Conservation (phyloP, 257 asterid genomes). For the Lycium barbarum region DNA sequence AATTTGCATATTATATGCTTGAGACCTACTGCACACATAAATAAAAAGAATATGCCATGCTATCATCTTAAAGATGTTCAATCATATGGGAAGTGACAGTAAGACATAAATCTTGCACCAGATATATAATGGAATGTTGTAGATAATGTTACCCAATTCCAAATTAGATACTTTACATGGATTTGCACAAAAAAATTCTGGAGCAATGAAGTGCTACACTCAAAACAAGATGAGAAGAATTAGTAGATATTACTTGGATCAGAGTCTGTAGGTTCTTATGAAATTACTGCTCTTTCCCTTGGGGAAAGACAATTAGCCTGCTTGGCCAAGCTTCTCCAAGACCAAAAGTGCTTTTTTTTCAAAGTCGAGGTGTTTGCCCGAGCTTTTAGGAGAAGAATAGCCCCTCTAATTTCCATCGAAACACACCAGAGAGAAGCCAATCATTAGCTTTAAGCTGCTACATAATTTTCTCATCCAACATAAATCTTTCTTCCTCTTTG, state of each 20-base stretch:
- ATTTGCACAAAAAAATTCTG: neutral
- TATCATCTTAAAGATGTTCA: slow-evolving; percentile 18
- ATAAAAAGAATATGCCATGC: slow-evolving; percentile 4
- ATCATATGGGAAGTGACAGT: slow-evolving; percentile 16
- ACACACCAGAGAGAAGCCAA: too few relatives aligned
- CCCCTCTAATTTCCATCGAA: too few relatives aligned
- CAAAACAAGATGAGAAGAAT: slow-evolving; percentile 20
- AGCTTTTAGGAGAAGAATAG: too few relatives aligned
- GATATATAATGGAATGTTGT: slow-evolving; percentile 4
- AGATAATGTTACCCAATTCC: neutral
- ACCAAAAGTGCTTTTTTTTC: too few relatives aligned
- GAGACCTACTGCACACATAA: neutral
- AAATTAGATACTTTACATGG: neutral
- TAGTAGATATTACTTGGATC: neutral
- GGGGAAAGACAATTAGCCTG: neutral
- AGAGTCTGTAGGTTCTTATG: neutral
- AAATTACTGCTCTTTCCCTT: neutral
- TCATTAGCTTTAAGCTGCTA: too few relatives aligned
- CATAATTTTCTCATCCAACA: too few relatives aligned
- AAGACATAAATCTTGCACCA: neutral
- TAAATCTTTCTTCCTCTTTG: too few relatives aligned
- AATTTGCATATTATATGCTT: neutral
- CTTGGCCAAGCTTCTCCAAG: too few relatives aligned
- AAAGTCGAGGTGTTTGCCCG: too few relatives aligned
- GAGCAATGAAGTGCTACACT: neutral